phyloP scores from a whole-genome alignment of 441 rosid genomes.

The Melastoma candidum region DNA sequence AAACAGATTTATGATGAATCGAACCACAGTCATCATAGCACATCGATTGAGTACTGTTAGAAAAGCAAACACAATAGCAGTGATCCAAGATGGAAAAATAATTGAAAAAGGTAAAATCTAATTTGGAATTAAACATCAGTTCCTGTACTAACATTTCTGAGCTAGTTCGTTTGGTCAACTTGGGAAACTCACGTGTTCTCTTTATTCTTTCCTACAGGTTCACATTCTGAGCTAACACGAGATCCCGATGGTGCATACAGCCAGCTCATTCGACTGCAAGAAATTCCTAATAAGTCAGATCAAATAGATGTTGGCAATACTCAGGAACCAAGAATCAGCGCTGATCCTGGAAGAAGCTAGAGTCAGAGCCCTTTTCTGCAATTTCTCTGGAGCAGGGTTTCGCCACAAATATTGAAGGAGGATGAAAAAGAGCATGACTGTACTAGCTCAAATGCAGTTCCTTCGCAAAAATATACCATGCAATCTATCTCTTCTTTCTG shows the following conservation, averaged over 20 bases:
- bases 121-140: background rate
- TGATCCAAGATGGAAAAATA: slow-evolving; percentile 54
- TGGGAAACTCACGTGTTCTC: background rate
- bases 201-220: slow-evolving; percentile 27
- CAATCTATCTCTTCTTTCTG: slow-evolving; percentile 30
- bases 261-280: slow-evolving; percentile 33
- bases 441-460: slow-evolving; percentile 1
- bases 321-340: background rate
- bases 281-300: slow-evolving; percentile 24
- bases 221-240: slow-evolving; percentile 49
- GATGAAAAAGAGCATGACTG: slow-evolving; percentile 13
- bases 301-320: no score
- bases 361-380: slow-evolving; percentile 32
- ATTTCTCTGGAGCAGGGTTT: slow-evolving; percentile 23
- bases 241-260: slow-evolving; percentile 58
- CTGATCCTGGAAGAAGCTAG: slow-evolving; percentile 18
- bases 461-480: slow-evolving; percentile 1
- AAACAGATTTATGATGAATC: slow-evolving; percentile 40
- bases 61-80: slow-evolving; percentile 55
- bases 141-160: background rate
- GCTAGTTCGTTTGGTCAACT: background rate
- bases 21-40: slow-evolving; percentile 69
- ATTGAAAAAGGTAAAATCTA: slow-evolving; percentile 47
- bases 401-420: slow-evolving; percentile 11
- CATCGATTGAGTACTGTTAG: slow-evolving; percentile 64